Conservation (phyloP, 306 rosid genomes). For the Vigna radiata region DNA sequence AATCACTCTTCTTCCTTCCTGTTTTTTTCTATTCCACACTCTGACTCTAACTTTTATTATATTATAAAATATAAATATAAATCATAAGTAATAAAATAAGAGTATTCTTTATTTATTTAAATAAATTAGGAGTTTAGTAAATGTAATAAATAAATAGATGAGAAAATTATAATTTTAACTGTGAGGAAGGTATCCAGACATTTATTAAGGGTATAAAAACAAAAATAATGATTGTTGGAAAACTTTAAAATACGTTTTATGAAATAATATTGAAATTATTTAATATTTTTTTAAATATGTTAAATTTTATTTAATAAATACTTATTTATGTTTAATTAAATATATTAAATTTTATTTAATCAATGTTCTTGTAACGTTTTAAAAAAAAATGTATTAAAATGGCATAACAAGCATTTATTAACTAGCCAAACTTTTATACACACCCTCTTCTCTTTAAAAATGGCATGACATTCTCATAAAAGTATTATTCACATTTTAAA, state of each 20-base stretch:
- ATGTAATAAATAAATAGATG: no score
- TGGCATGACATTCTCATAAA: background rate
- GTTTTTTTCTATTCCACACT: background rate
- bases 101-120: no score
- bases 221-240: no score
- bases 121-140: no score
- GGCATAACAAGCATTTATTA: background rate
- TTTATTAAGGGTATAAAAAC: background rate
- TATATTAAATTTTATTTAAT: background rate
- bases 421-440: background rate
- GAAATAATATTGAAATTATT: no score
- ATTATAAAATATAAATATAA: background rate
- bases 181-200: background rate
- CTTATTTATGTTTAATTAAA: no score
- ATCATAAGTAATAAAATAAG: no score
- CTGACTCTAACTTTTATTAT: background rate
- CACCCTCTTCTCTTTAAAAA: background rate
- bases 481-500: background rate
- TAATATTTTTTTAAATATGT: no score
- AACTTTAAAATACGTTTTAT: background rate
- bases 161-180: no score
- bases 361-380: background rate
- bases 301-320: no score
- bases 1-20: conserved; percentile 5
- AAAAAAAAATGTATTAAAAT: background rate